phyloP scores from a whole-genome alignment of 768 basidiomycete species.

The Naematelia encephala region DNA sequence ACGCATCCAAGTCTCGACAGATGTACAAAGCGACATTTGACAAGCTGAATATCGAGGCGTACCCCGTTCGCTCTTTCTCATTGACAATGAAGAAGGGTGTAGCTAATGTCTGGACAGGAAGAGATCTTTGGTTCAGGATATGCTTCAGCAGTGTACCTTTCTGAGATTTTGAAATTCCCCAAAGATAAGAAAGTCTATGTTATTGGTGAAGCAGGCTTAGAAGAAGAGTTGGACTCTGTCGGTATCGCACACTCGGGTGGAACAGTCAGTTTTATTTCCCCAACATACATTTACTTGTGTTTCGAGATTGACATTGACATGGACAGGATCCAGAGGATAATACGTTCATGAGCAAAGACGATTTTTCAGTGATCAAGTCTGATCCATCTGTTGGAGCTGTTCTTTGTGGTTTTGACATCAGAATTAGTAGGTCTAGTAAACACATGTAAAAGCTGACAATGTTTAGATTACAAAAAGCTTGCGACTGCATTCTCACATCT shows the following conservation, averaged over 20 bases:
- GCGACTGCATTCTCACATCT: constrained; percentile 90
- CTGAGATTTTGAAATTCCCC: constrained; percentile 81
- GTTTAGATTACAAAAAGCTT: constrained; percentile 76
- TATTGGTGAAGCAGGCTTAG: constrained; percentile 83
- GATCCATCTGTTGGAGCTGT: constrained; percentile 86
- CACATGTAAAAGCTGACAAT: constrained; percentile 3
- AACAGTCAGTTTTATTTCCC: constrained; percentile 59
- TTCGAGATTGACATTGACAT: background rate
- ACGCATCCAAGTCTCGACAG: constrained; percentile 85
- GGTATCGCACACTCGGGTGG: constrained; percentile 78
- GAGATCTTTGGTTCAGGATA: constrained; percentile 97
- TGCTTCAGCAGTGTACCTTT: constrained; percentile 76
- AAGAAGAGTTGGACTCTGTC: constrained; percentile 87
- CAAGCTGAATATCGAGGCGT: constrained; percentile 75
- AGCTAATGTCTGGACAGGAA: constrained; percentile 58
- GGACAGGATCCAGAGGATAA: constrained; percentile 77
- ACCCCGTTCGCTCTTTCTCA: constrained; percentile 29
- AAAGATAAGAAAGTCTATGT: constrained; percentile 93
- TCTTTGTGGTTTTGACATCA: constrained; percentile 83
- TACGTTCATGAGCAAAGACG: constrained; percentile 67
- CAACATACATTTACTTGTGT: background rate
- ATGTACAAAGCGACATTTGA: constrained; percentile 90
- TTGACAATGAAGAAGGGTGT: background rate
- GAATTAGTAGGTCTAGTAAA: constrained; percentile 56
- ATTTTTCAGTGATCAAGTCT: constrained; percentile 58